phyloP scores from a whole-genome alignment of 2,329 filamentous ascomycete genomes.

The Cryphonectria radicalis region DNA sequence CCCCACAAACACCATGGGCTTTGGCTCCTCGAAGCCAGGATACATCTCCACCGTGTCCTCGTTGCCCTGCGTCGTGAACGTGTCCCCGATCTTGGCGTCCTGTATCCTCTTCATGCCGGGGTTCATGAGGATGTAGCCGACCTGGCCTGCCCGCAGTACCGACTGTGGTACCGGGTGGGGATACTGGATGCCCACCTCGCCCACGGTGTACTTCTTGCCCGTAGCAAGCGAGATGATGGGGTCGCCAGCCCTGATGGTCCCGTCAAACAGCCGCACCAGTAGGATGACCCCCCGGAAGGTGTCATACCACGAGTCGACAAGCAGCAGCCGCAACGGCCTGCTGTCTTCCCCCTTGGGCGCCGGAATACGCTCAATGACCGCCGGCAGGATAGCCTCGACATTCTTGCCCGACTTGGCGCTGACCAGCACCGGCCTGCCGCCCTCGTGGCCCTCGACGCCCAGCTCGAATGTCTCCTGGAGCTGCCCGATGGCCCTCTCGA shows the following conservation, averaged over 20 bases:
- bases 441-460: conserved; percentile 64
- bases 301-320: conserved; percentile 99
- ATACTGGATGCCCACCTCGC: conserved; percentile 96
- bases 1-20: conserved; percentile 98
- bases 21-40: conserved; percentile 94
- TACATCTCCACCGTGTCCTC: conserved; percentile 79
- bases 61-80: conserved; percentile 80
- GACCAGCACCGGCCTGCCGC: conserved; percentile 61
- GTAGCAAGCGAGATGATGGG: conserved; percentile 88
- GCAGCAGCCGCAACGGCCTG: conserved; percentile 78
- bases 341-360: conserved; percentile 73
- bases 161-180: conserved; percentile 83
- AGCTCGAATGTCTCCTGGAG: conserved; percentile 87
- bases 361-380: conserved; percentile 84
- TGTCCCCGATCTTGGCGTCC: conserved; percentile 95
- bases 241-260: conserved; percentile 80
- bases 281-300: conserved; percentile 93
- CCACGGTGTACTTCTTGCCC: conserved; percentile 85
- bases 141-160: conserved; percentile 83
- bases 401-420: conserved; percentile 95
- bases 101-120: conserved; percentile 97
- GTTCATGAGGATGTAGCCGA: conserved; percentile 97
- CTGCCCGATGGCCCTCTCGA: conserved; percentile 84
- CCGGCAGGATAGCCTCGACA: conserved; percentile 79
- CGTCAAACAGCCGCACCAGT: conserved; percentile 89